These are phyloP conservation scores for Hordeum pubiflorum DNA, from an alignment of 202 grass and related monocot genomes.

Conservation along the genomic window DNA sequence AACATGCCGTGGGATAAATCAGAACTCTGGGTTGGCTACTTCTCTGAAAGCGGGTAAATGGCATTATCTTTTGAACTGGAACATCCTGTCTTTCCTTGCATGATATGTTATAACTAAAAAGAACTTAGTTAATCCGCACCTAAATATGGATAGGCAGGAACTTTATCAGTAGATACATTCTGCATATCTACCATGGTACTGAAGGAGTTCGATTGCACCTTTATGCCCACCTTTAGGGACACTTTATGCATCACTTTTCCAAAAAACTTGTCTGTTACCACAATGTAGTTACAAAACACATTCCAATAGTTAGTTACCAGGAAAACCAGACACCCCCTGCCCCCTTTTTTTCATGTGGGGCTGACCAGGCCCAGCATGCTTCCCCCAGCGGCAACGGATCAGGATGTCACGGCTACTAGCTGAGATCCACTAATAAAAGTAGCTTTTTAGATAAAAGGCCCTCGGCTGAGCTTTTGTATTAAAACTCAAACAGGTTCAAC, in stretches of 20 bases:
- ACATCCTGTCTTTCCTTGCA: constrained; percentile 7
- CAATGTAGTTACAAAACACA: constrained; percentile 2
- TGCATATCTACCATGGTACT: constrained; percentile 2
- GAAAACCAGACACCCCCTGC: neutral
- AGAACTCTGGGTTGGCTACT: constrained; percentile 92
- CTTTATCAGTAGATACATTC: neutral
- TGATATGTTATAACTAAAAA: neutral
- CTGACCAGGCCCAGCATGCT: neutral
- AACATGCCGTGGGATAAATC: constrained; percentile 97
- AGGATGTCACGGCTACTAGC: neutral
- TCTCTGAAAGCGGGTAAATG: constrained; percentile 72
- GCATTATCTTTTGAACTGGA: constrained; percentile 2
- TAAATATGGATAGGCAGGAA: neutral
- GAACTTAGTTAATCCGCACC: neutral
- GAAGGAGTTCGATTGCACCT: neutral
- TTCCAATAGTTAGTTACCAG: neutral
- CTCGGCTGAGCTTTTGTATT: neutral
- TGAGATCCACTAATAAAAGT: neutral
- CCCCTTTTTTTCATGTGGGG: neutral
- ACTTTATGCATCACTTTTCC: neutral
- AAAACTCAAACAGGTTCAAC: neutral
- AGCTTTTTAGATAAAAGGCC: neutral
- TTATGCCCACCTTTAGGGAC: too few relatives aligned
- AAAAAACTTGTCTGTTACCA: neutral
- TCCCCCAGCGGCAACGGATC: neutral